Base-by-base conservation (phyloP, 305 asterid species). In the Rubia balearica region DNA sequence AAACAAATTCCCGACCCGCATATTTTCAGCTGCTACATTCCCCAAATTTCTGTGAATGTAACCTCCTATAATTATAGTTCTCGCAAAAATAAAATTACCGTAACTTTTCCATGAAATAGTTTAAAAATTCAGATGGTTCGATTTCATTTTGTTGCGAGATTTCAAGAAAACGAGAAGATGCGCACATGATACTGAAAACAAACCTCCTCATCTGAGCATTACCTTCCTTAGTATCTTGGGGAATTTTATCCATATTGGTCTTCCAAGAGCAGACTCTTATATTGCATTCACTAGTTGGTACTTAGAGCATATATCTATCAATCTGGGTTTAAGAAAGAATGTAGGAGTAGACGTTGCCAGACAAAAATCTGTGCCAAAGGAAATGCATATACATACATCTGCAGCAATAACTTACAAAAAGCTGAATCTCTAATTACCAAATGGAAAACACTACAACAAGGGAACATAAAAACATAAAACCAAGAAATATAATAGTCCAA, bases 191-290 rank as follows among this genome's bases (percentile, higher is more conserved):
- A n/a, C 9, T 36, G 36, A 53, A 21, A 16, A 13, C 71, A 40
- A 16, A 9, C 43, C 27, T 14, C 61, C 41, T 48, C 42, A 7
- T 40, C 61, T 30, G 61, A 40, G 41, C 8, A 55, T 69, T 69
- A 69, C 73, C 65, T 69, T 55, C 55, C 38, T 19, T 19, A 40
- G 11, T 3, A 38, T 41, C 9, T 22, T 12, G 36, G 14, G 55
- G 13, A 14, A 38, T n/a, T 6, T 6, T 65, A 14, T 55, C 73
- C 73, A 55, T 69, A 42, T 13, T 69, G 43, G 55, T 38, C 48
- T 45, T 10, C 8, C 22, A 55, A 36, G 12, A 55, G 40, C 14
- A 36, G 53, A 13, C 17, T 38, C 8, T 3, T 38, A 19, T 55
- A 4, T 53, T 55, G 8, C 55, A 38, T 11, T 69, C 65, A 38